These are phyloP conservation scores for Exutisphaerella laricina DNA, from an alignment of 2,329 filamentous ascomycete genomes.

Conservation along the genomic window DNA sequence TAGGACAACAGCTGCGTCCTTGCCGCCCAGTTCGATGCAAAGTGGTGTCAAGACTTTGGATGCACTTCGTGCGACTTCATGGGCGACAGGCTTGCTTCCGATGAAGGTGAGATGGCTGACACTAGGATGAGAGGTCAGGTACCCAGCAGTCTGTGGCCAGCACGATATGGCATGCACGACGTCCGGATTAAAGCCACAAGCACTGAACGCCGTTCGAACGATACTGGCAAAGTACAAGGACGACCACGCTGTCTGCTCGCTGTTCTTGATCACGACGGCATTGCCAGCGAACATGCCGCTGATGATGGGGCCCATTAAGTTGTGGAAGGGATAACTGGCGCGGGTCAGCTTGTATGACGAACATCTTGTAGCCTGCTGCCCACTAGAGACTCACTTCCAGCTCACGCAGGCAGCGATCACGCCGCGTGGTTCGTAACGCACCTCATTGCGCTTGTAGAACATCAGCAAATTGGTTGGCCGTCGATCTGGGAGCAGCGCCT, in stretches of 20 bases:
- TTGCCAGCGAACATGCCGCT: conserved; percentile 88
- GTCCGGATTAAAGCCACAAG: conserved; percentile 74
- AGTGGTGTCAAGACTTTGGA: conserved; percentile 82
- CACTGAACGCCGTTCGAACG: conserved; percentile 68
- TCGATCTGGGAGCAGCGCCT: conserved; percentile 63
- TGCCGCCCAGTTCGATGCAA: conserved; percentile 87
- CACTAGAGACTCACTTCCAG: conserved; percentile 81
- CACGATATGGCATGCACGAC: conserved; percentile 81
- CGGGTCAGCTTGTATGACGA: conserved; percentile 3
- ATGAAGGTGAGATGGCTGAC: conserved; percentile 95
- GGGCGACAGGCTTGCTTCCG: conserved; percentile 78
- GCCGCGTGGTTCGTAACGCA: conserved; percentile 85
- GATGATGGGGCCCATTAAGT: conserved; percentile 85
- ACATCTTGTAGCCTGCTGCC: too few species aligned
- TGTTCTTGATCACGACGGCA: conserved; percentile 86
- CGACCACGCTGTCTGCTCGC: conserved; percentile 94
- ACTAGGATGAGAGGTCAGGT: conserved; percentile 76
- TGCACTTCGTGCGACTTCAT: conserved; percentile 79
- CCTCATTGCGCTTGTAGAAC: conserved; percentile 89
- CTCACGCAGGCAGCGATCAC: conserved; percentile 89
- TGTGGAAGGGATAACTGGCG: conserved; percentile 62
- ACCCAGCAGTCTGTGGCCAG: conserved; percentile 75
- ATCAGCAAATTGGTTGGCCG: conserved; percentile 88
- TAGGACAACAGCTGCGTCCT: conserved; percentile 85
- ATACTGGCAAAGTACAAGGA: conserved; percentile 75